phyloP scores from a whole-genome alignment of 2,329 filamentous ascomycete species.

The Dothideomycetidae sp. region DNA sequence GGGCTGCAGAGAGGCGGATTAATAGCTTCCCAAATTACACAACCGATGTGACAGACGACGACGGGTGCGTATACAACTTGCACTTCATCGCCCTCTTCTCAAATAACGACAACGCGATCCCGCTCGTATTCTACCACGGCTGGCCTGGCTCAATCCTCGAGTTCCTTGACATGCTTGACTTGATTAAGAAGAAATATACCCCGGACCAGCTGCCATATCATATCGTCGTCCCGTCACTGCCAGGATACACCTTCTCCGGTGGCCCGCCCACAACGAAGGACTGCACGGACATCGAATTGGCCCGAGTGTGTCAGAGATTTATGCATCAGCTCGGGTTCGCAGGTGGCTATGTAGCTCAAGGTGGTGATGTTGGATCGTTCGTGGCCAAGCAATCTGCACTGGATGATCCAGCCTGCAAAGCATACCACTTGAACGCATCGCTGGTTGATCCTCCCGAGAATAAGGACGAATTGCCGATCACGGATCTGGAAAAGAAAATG shows the following conservation, averaged over 20 bases:
- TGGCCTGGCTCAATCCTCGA: slow-evolving; percentile 42
- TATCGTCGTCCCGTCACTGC: slow-evolving; percentile 41
- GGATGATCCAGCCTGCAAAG: slow-evolving; percentile 33
- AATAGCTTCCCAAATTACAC: slow-evolving; percentile 40
- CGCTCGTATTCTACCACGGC: slow-evolving; percentile 40
- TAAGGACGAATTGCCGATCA: slow-evolving; percentile 14
- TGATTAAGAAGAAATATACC: slow-evolving; percentile 35
- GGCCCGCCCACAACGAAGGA: slow-evolving; percentile 33
- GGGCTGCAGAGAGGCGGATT: slow-evolving; percentile 27
- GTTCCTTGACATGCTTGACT: slow-evolving; percentile 38
- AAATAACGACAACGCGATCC: slow-evolving; percentile 33
- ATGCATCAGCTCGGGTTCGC: slow-evolving; percentile 41
- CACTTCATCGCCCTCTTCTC: slow-evolving; percentile 45
- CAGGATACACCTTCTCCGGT: slow-evolving; percentile 40
- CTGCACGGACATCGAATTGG: slow-evolving; percentile 28
- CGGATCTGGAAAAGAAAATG: slow-evolving; percentile 25
- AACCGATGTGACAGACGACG: slow-evolving; percentile 27
- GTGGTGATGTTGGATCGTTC: slow-evolving; percentile 41
- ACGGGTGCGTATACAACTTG: slow-evolving; percentile 27
- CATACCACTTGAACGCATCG: slow-evolving; percentile 15
- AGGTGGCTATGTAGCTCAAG: slow-evolving; percentile 39
- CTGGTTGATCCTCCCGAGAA: slow-evolving; percentile 16
- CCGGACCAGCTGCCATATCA: slow-evolving; percentile 41
- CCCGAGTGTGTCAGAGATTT: slow-evolving; percentile 35
- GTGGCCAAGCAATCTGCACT: slow-evolving; percentile 31